Conservation (phyloP, 345 rosid genomes). For the Aethionema arabicum region DNA sequence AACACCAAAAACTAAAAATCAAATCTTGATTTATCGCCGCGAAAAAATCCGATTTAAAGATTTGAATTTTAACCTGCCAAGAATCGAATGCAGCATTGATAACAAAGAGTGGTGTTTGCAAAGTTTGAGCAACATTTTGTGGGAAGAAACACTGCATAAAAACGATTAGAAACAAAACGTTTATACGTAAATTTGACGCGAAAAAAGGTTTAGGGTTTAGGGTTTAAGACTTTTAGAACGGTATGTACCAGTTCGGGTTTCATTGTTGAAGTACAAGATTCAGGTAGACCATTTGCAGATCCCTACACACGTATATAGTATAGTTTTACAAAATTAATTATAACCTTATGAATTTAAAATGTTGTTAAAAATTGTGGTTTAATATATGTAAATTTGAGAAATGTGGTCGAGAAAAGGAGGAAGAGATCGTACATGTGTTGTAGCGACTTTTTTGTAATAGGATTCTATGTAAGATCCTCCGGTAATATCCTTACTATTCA, state of each 20-base stretch:
- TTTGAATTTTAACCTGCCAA: conserved; percentile 65
- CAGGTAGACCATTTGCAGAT: conserved; percentile 73
- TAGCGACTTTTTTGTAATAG: conserved; percentile 65
- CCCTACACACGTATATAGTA: conserved; percentile 47
- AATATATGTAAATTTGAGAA: background rate
- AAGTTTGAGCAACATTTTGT: conserved; percentile 54
- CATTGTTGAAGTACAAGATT: conserved; percentile 70
- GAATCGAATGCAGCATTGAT: conserved; percentile 87
- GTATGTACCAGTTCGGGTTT: conserved; percentile 63
- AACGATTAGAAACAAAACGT: background rate
- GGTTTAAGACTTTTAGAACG: background rate
- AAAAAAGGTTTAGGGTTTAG: background rate
- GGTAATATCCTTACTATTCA: conserved; percentile 68
- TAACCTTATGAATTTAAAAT: too few species aligned
- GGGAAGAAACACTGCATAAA: conserved; percentile 93
- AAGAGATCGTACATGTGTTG: conserved; percentile 56
- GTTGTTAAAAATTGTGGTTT: too few species aligned
- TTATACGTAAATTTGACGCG: background rate
- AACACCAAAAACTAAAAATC: background rate
- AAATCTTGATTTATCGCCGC: background rate
- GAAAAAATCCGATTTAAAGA: too few species aligned
- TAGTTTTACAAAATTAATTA: conserved; percentile 10
- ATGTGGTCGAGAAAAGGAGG: background rate
- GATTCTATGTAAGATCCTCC: conserved; percentile 61
- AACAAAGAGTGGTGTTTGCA: conserved; percentile 78